Conservation (phyloP, 176 grass and related monocot species). For the Bromus sterilis region DNA sequence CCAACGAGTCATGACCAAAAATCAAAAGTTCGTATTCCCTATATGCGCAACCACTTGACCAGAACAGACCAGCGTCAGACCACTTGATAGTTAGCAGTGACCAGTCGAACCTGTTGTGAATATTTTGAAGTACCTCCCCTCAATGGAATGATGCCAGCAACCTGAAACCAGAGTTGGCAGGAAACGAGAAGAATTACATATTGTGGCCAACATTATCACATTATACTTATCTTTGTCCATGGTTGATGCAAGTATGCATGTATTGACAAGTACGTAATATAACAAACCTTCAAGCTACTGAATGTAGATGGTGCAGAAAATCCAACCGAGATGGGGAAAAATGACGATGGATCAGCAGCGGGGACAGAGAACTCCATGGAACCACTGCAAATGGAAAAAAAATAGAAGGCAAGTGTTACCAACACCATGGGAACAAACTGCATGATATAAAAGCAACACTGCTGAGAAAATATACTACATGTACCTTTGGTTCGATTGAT, state of each 20-base stretch:
- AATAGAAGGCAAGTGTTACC: background rate
- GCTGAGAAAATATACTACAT: background rate
- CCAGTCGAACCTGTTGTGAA: constrained; percentile 65
- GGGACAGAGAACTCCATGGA: constrained; percentile 89
- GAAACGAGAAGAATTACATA: background rate
- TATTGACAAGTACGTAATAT: constrained; percentile 13
- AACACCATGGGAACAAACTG: background rate
- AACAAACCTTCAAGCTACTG: constrained; percentile 70
- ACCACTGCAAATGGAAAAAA: constrained; percentile 44
- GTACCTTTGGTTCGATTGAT: constrained; percentile 80
- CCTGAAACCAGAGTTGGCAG: constrained; percentile 46
- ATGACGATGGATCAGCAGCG: constrained; percentile 55
- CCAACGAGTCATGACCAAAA: background rate
- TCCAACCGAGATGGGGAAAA: constrained; percentile 72
- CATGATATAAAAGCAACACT: background rate
- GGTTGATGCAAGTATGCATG: background rate
- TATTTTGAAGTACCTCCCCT: constrained; percentile 41
- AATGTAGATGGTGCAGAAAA: constrained; percentile 75
- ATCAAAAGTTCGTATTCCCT: background rate
- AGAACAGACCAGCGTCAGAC: constrained; percentile 26
- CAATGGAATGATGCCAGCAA: constrained; percentile 37
- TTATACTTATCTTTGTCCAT: background rate
- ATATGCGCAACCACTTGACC: background rate
- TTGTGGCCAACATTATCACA: too few relatives aligned
- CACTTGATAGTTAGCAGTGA: constrained; percentile 48